phyloP scores from a whole-genome alignment of 768 basidiomycete genomes.

The Amanita molliuscula region DNA sequence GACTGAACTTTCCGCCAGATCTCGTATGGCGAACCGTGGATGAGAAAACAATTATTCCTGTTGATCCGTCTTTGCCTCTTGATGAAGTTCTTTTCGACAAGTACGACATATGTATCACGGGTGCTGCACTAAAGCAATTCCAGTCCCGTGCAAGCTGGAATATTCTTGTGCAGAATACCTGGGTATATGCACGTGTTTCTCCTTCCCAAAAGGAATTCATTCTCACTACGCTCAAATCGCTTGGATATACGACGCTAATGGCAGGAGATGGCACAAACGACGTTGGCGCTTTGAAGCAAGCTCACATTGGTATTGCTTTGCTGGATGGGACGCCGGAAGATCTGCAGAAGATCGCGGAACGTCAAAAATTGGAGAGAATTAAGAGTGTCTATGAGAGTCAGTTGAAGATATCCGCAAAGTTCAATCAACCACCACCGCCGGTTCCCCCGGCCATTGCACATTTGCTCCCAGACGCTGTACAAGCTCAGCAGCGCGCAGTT shows the following conservation, averaged over 20 bases:
- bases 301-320: constrained; percentile 91
- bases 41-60: constrained; percentile 80
- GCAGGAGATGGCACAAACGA: constrained; percentile 99
- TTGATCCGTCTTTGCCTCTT: constrained; percentile 69
- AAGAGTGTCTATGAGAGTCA: constrained; percentile 98
- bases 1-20: constrained; percentile 31
- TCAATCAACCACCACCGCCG: constrained; percentile 89
- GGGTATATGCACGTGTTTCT: constrained; percentile 98
- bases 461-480: constrained; percentile 82
- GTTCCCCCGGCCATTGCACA: constrained; percentile 85
- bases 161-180: constrained; percentile 84
- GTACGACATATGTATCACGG: constrained; percentile 97
- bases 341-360: constrained; percentile 86
- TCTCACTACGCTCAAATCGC: constrained; percentile 76
- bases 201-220: constrained; percentile 95
- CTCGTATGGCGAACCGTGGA: constrained; percentile 93
- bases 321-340: constrained; percentile 89
- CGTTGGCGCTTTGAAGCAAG: constrained; percentile 96
- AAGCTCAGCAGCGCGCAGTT: constrained; percentile 76
- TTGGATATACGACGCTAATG: constrained; percentile 94
- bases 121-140: constrained; percentile 86
- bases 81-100: constrained; percentile 69
- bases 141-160: constrained; percentile 62
- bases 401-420: constrained; percentile 78
- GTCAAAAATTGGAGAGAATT: constrained; percentile 79